Evolutionary conservation across 495 filamentous ascomycete genomes (phyloP).

Genomic region (Aspergillus homomorphus): DNA sequence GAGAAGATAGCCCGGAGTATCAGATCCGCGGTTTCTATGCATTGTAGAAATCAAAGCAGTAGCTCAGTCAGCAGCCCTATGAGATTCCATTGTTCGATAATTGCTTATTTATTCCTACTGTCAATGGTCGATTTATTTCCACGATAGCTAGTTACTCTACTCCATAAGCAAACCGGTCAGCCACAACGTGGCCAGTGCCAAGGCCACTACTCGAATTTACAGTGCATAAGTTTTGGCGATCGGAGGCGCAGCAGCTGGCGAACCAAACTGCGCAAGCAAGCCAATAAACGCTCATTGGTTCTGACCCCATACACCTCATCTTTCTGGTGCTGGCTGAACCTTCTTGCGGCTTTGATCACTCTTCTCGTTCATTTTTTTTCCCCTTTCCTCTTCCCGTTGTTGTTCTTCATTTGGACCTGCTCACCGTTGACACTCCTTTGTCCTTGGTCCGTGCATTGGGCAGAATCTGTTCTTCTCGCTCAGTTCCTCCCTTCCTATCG

Average conservation of each 20-base stretch:
- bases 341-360: too few species aligned
- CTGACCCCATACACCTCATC: background rate
- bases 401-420: conserved; percentile 15
- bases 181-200: background rate
- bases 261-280: background rate
- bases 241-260: conserved; percentile 17
- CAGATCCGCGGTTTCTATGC: too few species aligned
- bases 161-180: background rate
- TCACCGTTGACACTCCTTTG: conserved; percentile 10
- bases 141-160: too few species aligned
- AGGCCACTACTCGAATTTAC: background rate
- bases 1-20: too few species aligned
- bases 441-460: background rate
- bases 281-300: background rate
- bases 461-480: background rate
- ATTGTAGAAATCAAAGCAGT: too few species aligned
- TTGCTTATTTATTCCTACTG: background rate
- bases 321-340: conserved; percentile 1
- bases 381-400: conserved; percentile 17
- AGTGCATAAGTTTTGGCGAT: background rate
- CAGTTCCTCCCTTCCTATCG: background rate
- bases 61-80: background rate
- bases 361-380: conserved; percentile 19
- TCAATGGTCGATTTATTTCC: too few species aligned
- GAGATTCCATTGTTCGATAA: background rate